phyloP scores from a whole-genome alignment of 352 stramenopile species.

The Stramenopiles sp. region DNA sequence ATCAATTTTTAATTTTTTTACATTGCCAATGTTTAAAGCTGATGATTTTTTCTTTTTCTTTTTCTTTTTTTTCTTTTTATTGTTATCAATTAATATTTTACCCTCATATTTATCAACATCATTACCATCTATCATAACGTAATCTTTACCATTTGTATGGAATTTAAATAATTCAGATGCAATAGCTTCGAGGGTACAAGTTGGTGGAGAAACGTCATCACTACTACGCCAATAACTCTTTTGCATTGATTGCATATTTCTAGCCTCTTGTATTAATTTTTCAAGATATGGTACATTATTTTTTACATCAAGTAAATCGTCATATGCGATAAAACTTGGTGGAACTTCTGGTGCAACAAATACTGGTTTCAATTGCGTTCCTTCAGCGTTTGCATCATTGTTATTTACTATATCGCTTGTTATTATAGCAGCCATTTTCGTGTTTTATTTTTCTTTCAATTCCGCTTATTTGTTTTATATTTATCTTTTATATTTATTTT shows the following conservation, averaged over 20 bases:
- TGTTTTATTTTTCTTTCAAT: too few relatives aligned
- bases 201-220: background rate
- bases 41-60: background rate
- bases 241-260: background rate
- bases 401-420: too few relatives aligned
- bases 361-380: too few relatives aligned
- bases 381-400: too few relatives aligned
- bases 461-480: too few relatives aligned
- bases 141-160: background rate
- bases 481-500: too few relatives aligned
- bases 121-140: background rate
- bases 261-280: background rate
- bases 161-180: background rate
- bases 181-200: background rate
- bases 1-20: conserved; percentile 1
- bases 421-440: too few relatives aligned
- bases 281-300: background rate
- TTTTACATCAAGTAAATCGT: background rate
- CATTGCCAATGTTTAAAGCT: background rate
- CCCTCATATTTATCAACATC: background rate
- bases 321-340: background rate
- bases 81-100: background rate
- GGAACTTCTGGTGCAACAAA: too few relatives aligned
- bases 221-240: background rate
- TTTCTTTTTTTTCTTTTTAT: background rate